Base-by-base conservation (phyloP, 257 asterid species). In the Parsonsia alboflavescens region DNA sequence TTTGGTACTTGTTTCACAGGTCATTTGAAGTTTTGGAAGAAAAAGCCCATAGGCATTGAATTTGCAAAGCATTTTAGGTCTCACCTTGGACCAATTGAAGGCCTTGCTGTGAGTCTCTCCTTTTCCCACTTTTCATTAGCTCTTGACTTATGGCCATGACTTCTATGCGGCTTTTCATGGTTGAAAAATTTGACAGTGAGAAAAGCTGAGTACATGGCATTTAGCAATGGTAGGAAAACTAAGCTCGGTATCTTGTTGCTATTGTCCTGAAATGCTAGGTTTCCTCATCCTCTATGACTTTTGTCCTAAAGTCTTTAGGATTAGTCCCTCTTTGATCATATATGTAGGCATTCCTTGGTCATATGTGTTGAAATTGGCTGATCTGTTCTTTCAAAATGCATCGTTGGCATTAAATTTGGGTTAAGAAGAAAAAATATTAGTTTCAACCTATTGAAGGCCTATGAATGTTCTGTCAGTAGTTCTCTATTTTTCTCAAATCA, bases 31-130 rank as follows among this genome's bases (percentile, higher is more conserved):
- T 95, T 95, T 79, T 95, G 99, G 99, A 95, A 95, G 88, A 92
- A 95, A 84, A 93, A 87, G 77, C 53, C 94, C 41, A 21, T 80
- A 9, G 99, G 99, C 59, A 80, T 92, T 77, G 98, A 95, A 85
- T 95, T 92, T 81, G 99, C 99, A 9, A 95, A 95, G 80, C 99
- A 95, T 79, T 95, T 90, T 80, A 88, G 98, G 81, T 95, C 99
- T 61, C 99, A 95, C 83, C 98, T 95, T 76, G 99, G 98, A 79
- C 94, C 98, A 76, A 89, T 95, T 78, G 98, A 92, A 85, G 99
- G 98, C 68, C 88, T 95, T 70, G 93, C 99, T 21, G 99, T 94
- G 78, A 90, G 97, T 86, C 78, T 71, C 67, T 67, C 42, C 19
- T 57, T 57, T 76, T 0, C 19, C 28, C 22, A 16, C 5, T 71